Conservation (phyloP, 78 protist genomes). For the Dictyostelium citrinum region DNA sequence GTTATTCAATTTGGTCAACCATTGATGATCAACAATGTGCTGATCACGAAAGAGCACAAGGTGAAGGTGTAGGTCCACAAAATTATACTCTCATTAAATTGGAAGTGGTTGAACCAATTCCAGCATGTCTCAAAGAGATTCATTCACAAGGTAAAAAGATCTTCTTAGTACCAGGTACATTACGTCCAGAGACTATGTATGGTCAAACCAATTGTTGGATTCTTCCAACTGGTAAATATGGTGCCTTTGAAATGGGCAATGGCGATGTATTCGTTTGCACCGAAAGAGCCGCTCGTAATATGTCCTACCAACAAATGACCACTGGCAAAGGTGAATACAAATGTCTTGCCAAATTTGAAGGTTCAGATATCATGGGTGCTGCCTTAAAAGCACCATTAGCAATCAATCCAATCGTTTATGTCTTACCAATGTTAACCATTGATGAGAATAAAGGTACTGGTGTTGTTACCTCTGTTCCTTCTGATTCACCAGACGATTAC, state of each 20-base stretch:
- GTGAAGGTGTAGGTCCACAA: conserved; percentile 98
- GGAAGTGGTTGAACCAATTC: conserved; percentile 84
- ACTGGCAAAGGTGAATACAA: conserved; percentile 73
- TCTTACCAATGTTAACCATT: conserved; percentile 97
- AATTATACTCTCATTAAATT: conserved; percentile 98
- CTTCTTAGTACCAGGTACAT: conserved; percentile 98
- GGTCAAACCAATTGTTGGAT: conserved; percentile 99
- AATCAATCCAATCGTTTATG: conserved; percentile 84
- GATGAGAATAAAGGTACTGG: conserved; percentile 95
- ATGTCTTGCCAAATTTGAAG: conserved; percentile 77
- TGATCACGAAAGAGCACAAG: conserved; percentile 99
- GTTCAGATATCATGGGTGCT: conserved; percentile 92
- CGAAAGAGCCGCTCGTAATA: conserved; percentile 90
- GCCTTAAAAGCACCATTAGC: conserved; percentile 93
- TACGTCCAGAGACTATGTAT: conserved; percentile 99
- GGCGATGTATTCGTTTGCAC: conserved; percentile 89
- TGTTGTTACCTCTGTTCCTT: conserved; percentile 97
- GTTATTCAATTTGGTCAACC: conserved; percentile 95
- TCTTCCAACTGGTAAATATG: conserved; percentile 94
- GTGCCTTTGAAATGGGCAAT: conserved; percentile 87
- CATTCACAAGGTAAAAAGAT: conserved; percentile 66
- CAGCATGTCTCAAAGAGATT: conserved; percentile 60
- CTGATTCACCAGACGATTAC: conserved; percentile 99
- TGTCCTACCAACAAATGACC: conserved; percentile 92
- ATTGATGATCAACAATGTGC: conserved; percentile 98